Percentiles rank a stretch among this genome's conserved stretches.
Evolutionary conservation across 140 eudicot species (phyloP).

Genomic region (Senecio squalidus): DNA sequence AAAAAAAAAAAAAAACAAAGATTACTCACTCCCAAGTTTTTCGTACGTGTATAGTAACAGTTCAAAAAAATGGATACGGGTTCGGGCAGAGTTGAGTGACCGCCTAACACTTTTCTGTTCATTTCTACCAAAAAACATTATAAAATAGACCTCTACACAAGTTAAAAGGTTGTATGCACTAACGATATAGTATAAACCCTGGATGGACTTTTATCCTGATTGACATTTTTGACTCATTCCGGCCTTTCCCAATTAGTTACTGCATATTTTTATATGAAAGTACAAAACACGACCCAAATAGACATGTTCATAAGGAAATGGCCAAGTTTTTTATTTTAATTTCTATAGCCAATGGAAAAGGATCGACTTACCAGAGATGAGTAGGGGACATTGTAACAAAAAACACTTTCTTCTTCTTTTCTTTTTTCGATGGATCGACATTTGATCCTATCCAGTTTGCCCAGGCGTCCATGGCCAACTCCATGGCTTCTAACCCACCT

Average conservation of each 20-base stretch:
- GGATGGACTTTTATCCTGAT: no score
- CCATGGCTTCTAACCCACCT: conserved; percentile 71
- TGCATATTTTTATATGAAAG: no score
- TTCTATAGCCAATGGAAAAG: not conserved
- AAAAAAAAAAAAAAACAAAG: not conserved
- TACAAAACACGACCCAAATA: not conserved
- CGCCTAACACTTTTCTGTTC: no score
- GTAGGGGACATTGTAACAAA: conserved; percentile 98
- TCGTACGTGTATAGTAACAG: no score
- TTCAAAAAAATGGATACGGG: no score
- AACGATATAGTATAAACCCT: no score
- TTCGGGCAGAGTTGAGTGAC: no score
- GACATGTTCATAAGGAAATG: not conserved
- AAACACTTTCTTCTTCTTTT: conserved; percentile 77
- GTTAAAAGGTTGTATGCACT: no score
- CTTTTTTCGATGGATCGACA: conserved; percentile 57
- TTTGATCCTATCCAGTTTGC: conserved; percentile 69
- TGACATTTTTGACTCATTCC: no score
- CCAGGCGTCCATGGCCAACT: conserved; percentile 92
- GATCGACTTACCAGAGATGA: conserved; percentile 52
- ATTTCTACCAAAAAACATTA: no score
- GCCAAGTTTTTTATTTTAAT: not conserved
- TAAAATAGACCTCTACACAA: no score
- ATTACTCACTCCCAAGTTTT: not conserved
- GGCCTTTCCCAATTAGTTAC: no score